phyloP scores from a whole-genome alignment of 805 yeast species.

The Saccharomyces jurei region DNA sequence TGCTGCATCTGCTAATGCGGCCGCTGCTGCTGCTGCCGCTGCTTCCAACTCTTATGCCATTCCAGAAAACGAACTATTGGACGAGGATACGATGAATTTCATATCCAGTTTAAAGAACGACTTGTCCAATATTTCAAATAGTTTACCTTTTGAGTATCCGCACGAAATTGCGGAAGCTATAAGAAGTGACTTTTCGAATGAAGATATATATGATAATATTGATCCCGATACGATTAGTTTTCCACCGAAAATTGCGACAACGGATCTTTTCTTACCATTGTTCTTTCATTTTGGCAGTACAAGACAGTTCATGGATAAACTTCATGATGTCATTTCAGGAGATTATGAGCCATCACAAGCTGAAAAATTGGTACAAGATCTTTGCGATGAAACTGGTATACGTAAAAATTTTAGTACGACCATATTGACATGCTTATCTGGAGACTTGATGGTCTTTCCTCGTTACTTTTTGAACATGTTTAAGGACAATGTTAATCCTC shows the following conservation, averaged over 20 bases:
- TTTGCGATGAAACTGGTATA: constrained; percentile 37
- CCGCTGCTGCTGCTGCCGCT: constrained; percentile 3
- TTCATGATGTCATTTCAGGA: constrained; percentile 34
- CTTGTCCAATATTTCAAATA: constrained; percentile 17
- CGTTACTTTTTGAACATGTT: constrained; percentile 36
- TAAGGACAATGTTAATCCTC: constrained; percentile 36
- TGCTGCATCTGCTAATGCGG: constrained; percentile 18
- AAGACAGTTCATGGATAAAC: constrained; percentile 29
- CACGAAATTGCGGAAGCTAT: constrained; percentile 30
- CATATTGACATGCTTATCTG: constrained; percentile 37
- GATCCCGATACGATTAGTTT: constrained; percentile 26
- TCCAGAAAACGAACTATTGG: constrained; percentile 32
- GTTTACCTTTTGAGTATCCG: constrained; percentile 27
- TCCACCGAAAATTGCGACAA: constrained; percentile 29
- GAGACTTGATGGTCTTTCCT: constrained; percentile 37
- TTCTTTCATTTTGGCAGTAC: constrained; percentile 25
- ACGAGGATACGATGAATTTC: constrained; percentile 31
- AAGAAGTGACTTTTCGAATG: constrained; percentile 25
- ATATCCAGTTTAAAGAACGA: constrained; percentile 27
- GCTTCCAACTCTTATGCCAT: constrained; percentile 23
- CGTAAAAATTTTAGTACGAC: constrained; percentile 36
- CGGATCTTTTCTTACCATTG: constrained; percentile 28
- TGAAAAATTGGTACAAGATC: constrained; percentile 34
- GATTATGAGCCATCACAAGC: constrained; percentile 37
- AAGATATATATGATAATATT: constrained; percentile 24